A percentile compares a stretch with the other conserved stretches of the same genome.
Evolutionary conservation across 495 filamentous ascomycete genomes (phyloP).

Genomic region (Trichoderma virens): DNA sequence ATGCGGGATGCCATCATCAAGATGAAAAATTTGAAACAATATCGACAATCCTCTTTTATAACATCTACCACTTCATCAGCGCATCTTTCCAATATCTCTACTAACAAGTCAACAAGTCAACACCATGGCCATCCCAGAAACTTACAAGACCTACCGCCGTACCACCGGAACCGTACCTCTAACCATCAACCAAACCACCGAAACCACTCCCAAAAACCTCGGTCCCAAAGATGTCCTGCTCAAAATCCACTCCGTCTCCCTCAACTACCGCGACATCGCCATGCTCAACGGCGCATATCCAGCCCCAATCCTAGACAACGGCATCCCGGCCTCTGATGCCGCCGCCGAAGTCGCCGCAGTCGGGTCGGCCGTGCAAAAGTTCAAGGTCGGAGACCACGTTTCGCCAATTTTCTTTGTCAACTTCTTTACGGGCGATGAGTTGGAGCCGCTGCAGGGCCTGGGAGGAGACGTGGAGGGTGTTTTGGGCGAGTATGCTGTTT

Average conservation of each 20-base stretch:
- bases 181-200: conserved; percentile 13
- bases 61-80: not conserved
- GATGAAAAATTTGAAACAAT: too few species aligned
- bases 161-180: conserved; percentile 10
- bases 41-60: too few species aligned
- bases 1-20: not conserved
- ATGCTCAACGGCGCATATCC: conserved; percentile 29
- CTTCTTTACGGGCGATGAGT: conserved; percentile 15
- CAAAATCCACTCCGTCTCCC: conserved; percentile 37
- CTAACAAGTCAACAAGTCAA: not conserved
- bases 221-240: conserved; percentile 35
- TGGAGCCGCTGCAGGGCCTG: conserved; percentile 1
- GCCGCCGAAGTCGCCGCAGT: conserved; percentile 37
- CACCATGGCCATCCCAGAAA: conserved; percentile 14
- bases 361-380: conserved; percentile 25
- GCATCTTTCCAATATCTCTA: not conserved
- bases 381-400: conserved; percentile 27
- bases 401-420: conserved; percentile 16
- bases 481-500: conserved; percentile 25
- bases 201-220: conserved; percentile 16
- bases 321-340: conserved; percentile 29
- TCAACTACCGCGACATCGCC: conserved; percentile 44
- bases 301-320: conserved; percentile 11
- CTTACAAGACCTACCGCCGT: conserved; percentile 17
- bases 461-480: conserved; percentile 24